Evolutionary conservation across 768 basidiomycete genomes (phyloP).

Genomic region (Gautieria morchelliformis): DNA sequence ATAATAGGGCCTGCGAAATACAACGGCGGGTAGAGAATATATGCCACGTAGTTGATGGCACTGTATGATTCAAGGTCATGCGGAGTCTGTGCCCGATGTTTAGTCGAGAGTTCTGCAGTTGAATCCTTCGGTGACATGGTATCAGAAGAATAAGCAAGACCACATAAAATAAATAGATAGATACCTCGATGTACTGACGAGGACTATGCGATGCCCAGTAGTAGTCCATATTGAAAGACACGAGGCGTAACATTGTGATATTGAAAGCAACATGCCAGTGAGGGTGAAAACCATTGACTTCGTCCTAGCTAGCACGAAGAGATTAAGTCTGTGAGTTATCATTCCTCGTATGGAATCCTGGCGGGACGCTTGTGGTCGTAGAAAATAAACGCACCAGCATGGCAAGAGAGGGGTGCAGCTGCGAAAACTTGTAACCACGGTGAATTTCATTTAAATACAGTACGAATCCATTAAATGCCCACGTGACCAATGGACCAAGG

Average conservation of each 20-base stretch:
- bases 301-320: conserved; percentile 38
- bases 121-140: conserved; percentile 3
- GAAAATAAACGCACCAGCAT: conserved; percentile 43
- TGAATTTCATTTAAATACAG: conserved; percentile 71
- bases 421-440: conserved; percentile 62
- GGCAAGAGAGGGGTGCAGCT: conserved; percentile 43
- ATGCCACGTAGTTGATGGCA: conserved; percentile 67
- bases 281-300: conserved; percentile 66
- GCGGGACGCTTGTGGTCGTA: background rate
- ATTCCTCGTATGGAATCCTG: background rate
- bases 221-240: conserved; percentile 91
- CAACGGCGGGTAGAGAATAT: conserved; percentile 84
- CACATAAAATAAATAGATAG: conserved; percentile 10
- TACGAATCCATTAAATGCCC: conserved; percentile 67
- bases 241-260: conserved; percentile 87
- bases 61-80: conserved; percentile 56
- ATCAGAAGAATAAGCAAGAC: background rate
- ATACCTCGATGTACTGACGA: conserved; percentile 33
- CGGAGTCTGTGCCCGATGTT: conserved; percentile 45
- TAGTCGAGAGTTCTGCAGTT: conserved; percentile 34
- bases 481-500: conserved; percentile 45
- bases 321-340: background rate
- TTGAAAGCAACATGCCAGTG: conserved; percentile 94
- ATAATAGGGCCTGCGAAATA: conserved; percentile 96
- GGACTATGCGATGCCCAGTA: conserved; percentile 60